Conservation (phyloP, 1,284 basidiomycete species). For the Pascua guehoae region DNA sequence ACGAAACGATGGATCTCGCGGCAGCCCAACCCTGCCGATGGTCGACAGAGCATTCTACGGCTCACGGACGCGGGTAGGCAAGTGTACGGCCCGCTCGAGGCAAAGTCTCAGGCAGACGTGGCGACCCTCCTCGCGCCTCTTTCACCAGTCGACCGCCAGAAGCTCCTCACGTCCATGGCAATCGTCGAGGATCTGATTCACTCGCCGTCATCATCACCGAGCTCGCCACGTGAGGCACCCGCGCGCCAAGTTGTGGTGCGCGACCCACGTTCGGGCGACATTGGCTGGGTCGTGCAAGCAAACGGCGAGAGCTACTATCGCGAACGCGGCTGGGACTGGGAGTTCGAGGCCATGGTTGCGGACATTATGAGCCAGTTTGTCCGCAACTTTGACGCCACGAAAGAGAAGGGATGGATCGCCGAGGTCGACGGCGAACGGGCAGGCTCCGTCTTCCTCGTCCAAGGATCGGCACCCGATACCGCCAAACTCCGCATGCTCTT, state of each 20-base stretch:
- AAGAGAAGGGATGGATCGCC: conserved; percentile 13
- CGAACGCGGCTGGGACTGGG: conserved; percentile 6
- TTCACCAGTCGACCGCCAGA: neutral
- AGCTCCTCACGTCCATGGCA: conserved; percentile 5
- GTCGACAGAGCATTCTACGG: conserved; percentile 9
- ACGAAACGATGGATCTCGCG: conserved; percentile 5
- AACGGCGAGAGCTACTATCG: conserved; percentile 12
- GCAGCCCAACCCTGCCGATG: conserved; percentile 6
- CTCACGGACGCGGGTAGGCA: conserved; percentile 1
- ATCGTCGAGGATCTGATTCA: conserved; percentile 7
- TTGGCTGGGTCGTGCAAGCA: conserved; percentile 14
- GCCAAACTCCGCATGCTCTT: conserved; percentile 14
- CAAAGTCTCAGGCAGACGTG: neutral
- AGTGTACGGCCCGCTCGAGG: conserved; percentile 7
- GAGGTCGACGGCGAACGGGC: conserved; percentile 9
- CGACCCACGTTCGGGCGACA: conserved; percentile 9
- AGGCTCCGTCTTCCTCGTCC: conserved; percentile 11
- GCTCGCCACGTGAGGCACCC: neutral
- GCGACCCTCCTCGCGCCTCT: conserved; percentile 4
- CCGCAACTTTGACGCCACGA: neutral
- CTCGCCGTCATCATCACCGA: too few species aligned
- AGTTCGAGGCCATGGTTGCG: conserved; percentile 11
- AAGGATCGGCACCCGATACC: neutral
- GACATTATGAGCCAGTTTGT: conserved; percentile 1
- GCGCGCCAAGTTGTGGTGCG: conserved; percentile 3